A percentile compares a stretch with the other conserved stretches of the same genome.
Evolutionary conservation across 495 filamentous ascomycete species (phyloP).

Genomic region (Pyrenula aspistea): DNA sequence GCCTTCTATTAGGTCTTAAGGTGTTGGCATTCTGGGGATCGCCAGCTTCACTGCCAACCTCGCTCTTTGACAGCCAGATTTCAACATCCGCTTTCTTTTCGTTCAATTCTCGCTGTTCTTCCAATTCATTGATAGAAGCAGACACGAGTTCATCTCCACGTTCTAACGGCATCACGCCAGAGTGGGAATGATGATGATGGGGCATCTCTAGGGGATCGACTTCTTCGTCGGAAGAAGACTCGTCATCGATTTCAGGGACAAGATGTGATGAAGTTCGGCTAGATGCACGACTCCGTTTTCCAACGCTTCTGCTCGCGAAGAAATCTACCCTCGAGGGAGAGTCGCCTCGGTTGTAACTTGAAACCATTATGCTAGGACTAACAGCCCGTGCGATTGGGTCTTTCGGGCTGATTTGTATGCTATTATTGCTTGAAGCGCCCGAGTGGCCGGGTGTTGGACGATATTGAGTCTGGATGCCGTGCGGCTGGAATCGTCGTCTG

Average conservation of each 20-base stretch:
- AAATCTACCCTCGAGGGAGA: slow-evolving; percentile 25
- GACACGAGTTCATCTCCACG: slow-evolving; percentile 24
- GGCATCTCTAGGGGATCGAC: slow-evolving; percentile 16
- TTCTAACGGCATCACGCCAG: slow-evolving; percentile 26
- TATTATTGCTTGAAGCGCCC: slow-evolving; percentile 8
- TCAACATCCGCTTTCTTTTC: slow-evolving; percentile 33
- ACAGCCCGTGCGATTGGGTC: slow-evolving; percentile 18
- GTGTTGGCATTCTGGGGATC: slow-evolving; percentile 14
- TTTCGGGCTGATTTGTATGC: slow-evolving; percentile 4
- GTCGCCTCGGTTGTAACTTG: slow-evolving; percentile 33
- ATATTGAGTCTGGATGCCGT: neutral
- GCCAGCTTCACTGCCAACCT: slow-evolving; percentile 26
- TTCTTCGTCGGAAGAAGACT: slow-evolving; percentile 15
- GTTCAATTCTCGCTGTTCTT: slow-evolving; percentile 22
- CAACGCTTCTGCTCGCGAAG: slow-evolving; percentile 14
- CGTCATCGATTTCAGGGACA: slow-evolving; percentile 16
- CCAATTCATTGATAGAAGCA: slow-evolving; percentile 32
- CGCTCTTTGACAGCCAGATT: slow-evolving; percentile 31
- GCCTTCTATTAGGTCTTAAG: slow-evolving; percentile 3
- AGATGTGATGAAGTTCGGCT: slow-evolving; percentile 25
- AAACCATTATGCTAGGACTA: slow-evolving; percentile 35
- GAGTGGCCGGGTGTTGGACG: slow-evolving; percentile 1
- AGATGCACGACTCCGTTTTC: slow-evolving; percentile 13
- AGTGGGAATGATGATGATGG: slow-evolving; percentile 13
- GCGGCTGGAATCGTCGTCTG: slow-evolving; percentile 7